Conservation (phyloP, 2,329 filamentous ascomycete genomes). For the Alternaria arbusti region DNA sequence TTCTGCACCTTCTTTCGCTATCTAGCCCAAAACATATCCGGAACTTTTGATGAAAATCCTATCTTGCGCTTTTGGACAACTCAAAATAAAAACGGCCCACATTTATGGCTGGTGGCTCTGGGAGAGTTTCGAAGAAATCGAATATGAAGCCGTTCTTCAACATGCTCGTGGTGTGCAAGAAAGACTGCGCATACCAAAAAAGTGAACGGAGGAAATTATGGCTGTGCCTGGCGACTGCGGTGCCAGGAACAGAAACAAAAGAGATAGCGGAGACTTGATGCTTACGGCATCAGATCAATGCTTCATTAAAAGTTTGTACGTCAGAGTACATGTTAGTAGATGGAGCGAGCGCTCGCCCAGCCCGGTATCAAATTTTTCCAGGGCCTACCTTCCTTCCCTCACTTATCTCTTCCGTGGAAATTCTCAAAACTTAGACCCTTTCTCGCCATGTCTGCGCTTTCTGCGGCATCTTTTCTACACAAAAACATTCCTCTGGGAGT, state of each 20-base stretch:
- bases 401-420: background rate
- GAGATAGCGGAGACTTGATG: background rate
- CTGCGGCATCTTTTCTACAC: background rate
- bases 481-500: too few relatives aligned
- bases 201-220: background rate
- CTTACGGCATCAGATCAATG: background rate
- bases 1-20: background rate
- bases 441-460: background rate
- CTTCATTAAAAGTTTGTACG: background rate
- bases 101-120: background rate
- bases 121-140: background rate
- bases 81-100: accelerated
- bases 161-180: background rate
- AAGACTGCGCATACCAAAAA: background rate
- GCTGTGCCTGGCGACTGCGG: background rate
- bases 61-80: background rate
- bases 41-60: background rate
- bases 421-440: too few relatives aligned
- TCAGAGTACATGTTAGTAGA: background rate
- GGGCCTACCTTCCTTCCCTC: background rate
- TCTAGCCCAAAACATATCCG: accelerated
- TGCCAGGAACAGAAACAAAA: background rate
- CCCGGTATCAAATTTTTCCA: background rate
- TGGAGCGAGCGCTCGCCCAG: background rate
- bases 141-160: background rate